These are phyloP conservation scores for Pythium chondricola DNA, from an alignment of 352 stramenopile species.

Conservation along the genomic window DNA sequence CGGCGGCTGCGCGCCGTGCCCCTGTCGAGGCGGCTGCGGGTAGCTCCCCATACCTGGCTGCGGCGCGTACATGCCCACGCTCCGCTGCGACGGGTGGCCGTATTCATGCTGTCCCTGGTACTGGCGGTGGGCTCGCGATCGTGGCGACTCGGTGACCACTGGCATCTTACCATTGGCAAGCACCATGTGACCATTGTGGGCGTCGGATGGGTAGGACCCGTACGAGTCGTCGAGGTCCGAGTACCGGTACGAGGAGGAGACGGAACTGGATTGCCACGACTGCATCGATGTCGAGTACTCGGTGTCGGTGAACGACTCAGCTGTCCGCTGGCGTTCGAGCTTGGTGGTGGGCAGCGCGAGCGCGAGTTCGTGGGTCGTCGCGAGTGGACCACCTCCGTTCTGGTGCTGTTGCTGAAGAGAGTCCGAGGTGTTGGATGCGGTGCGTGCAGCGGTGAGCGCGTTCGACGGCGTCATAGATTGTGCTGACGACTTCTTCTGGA, in stretches of 20 bases:
- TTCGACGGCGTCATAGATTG: neutral
- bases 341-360: constrained; percentile 12
- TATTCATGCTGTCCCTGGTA: neutral
- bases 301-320: constrained; percentile 40
- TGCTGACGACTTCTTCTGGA: constrained; percentile 20
- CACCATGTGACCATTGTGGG: constrained; percentile 13
- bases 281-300: constrained; percentile 52
- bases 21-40: neutral
- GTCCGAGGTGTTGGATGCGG: neutral
- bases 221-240: constrained; percentile 48
- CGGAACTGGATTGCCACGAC: constrained; percentile 51
- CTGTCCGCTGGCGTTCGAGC: constrained; percentile 25
- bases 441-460: no score
- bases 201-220: neutral
- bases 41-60: neutral
- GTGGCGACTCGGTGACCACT: constrained; percentile 24
- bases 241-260: constrained; percentile 38
- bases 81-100: no score
- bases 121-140: constrained; percentile 8
- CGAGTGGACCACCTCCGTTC: neutral
- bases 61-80: neutral
- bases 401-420: constrained; percentile 1
- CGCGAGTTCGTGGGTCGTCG: constrained; percentile 9
- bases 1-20: constrained; percentile 14
- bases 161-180: constrained; percentile 41